Base-by-base conservation (phyloP, 1,284 basidiomycete genomes). In the Apiotrichum laibachii region DNA sequence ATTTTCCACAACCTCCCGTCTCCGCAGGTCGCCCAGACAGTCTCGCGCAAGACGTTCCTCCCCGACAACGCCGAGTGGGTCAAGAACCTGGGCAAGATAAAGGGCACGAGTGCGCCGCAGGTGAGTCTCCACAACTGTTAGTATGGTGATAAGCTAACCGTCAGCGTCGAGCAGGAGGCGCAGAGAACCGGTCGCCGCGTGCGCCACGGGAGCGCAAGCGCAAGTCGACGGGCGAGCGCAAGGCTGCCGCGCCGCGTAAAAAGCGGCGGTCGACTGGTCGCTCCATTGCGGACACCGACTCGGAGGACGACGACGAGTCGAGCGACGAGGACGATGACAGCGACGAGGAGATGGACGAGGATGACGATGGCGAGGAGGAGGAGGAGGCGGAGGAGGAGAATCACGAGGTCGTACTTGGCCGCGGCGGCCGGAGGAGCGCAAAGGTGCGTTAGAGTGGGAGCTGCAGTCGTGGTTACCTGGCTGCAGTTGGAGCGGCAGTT, bases 1-100 rank as follows among this genome's bases (percentile, higher is more conserved):
- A 90, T 97, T 55, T 85, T 98, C 68, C 65, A 69, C 55, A 70
- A 69, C 53, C 65, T 69, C 7, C 66, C 68, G 5, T 66, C 65
- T n/a, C 60, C 61, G 13, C 56, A 64, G 26, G 65, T 64, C n/a
- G 67, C 62, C 21, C 56, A 60, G 21, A 49, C 69, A 53, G 62
- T 67, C 16, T 59, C 68, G 10, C 56, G 57, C n/a, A 66, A 54
- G 37, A 50, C 49, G 12, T 50, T 50, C 34, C n/a, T 50, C n/a
- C 48, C 48, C 12, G 48, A 50, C 19, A 13, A 19, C 11, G 61
- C 60, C 8, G 53, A 51, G 15, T 71, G 70, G 69, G 67, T 67
- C 0, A 66, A 58, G 37, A 44, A 44, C 31, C 35, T 56, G 62
- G 54, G 69, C 18, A 66, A 58, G 48, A 67, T 62, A 57, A 53